Evolutionary conservation across 495 filamentous ascomycete species (phyloP).

Genomic region (Ascodesmis nigricans): DNA sequence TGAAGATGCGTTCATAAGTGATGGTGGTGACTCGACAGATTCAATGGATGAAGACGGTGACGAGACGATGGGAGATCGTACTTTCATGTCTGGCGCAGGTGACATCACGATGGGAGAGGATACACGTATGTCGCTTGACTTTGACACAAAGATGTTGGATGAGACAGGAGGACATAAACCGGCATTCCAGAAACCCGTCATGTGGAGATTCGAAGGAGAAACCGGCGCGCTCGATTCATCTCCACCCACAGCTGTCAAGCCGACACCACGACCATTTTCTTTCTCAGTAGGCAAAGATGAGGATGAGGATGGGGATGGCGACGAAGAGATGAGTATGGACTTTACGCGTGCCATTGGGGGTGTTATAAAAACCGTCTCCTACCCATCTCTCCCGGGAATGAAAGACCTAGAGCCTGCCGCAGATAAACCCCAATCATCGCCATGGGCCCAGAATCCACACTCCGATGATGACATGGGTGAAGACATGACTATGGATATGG

Average conservation of each 20-base stretch:
- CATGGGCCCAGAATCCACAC: no score
- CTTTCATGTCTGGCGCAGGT: constrained; percentile 38
- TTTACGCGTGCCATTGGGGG: constrained; percentile 32
- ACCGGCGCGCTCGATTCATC: neutral
- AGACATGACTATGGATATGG: constrained; percentile 43
- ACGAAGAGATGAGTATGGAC: constrained; percentile 28
- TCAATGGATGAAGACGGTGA: constrained; percentile 42
- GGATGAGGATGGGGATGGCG: constrained; percentile 10
- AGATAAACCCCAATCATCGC: no score
- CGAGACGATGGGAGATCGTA: constrained; percentile 47
- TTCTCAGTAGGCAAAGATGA: constrained; percentile 1
- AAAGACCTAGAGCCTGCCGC: no score
- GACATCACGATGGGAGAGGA: constrained; percentile 28
- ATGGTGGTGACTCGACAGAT: constrained; percentile 26
- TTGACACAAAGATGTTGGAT: constrained; percentile 10
- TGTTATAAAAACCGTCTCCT: constrained; percentile 23
- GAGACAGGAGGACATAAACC: constrained; percentile 5
- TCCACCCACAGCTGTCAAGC: neutral
- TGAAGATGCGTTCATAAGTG: constrained; percentile 32
- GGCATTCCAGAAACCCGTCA: constrained; percentile 7
- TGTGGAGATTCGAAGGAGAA: constrained; percentile 16
- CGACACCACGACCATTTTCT: constrained; percentile 13
- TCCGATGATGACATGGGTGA: constrained; percentile 29
- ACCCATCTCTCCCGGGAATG: no score
- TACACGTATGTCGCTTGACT: constrained; percentile 5